Percentiles rank a stretch among this genome's conserved stretches.
phyloP scores from a whole-genome alignment of 108 stramenopile species.

The Nannochloropsis salina region DNA sequence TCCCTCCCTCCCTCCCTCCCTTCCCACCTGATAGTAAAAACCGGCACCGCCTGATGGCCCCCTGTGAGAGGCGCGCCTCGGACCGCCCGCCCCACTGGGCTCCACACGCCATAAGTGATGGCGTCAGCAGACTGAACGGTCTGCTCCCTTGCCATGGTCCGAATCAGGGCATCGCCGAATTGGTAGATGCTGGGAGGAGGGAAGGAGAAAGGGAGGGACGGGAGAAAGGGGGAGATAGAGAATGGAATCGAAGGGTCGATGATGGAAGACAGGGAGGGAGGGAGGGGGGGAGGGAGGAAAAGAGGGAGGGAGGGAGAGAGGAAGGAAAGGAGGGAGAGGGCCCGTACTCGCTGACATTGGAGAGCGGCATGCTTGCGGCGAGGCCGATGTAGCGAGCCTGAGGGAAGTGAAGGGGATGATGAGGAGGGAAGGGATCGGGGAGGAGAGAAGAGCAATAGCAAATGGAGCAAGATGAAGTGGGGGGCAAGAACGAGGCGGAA shows the following conservation, averaged over 20 bases:
- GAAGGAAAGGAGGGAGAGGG: background rate
- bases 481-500: too few relatives aligned
- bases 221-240: background rate
- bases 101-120: background rate
- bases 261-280: background rate
- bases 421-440: background rate
- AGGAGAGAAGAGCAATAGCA: too few relatives aligned
- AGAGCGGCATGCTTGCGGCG: background rate
- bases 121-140: background rate
- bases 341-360: background rate
- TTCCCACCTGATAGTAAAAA: background rate
- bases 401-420: background rate
- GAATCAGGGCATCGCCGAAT: background rate
- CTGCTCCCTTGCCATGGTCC: background rate
- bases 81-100: background rate
- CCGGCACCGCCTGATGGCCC: background rate
- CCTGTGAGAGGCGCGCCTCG: background rate
- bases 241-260: background rate
- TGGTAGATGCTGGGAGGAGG: background rate
- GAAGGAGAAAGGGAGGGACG: background rate
- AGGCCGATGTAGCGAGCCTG: background rate
- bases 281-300: background rate
- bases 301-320: background rate
- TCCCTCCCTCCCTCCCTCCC: background rate
- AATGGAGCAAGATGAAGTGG: too few relatives aligned